Base-by-base conservation (phyloP, 164 flowering plant genomes). In the Magnolia kwangsiensis region DNA sequence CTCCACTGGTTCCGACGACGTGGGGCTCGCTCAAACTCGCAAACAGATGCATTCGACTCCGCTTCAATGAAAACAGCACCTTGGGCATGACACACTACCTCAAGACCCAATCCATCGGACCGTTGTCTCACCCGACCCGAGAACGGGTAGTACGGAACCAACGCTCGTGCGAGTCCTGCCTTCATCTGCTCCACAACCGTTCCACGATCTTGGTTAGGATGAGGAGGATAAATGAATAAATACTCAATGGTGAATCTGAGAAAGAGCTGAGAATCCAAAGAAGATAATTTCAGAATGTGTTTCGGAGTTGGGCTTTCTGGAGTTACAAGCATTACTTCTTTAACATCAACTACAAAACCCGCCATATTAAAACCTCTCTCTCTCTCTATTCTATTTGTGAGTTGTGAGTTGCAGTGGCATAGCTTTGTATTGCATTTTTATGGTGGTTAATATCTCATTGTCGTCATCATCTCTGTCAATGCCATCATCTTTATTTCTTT, bases 231-330 rank as follows among this genome's bases (percentile, higher is more conserved):
- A 66, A 90, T 78, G 14, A 90, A 74, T 59, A 90, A 85, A 70
- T 90, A 92, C 58, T 92, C 96, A 16, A 90, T 82, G 70, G 91
- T 85, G 85, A 89, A 92, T 16, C 96, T 91, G 4, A 90, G 83
- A 81, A 92, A 92, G 78, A 84, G 90, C 80, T 92, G 94, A 49
- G 96, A 92, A 64, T 92, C 96, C 11, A 92, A 73, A 1, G 94
- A 78, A 0, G 96, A 92, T 72, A 92, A 94, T 1, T 74, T 8
- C 51, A 92, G 91, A 13, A 80, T 69, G 1, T 76, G 79, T 3
- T 80, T 63, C 8, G 94, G 96, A n/a, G 96, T 92, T 27, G 88
- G 88, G 19, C 85, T 85, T 0, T 87, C 80, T 3, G 96, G 96
- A 2, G 83, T 67, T 29, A 92, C 78, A 8, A 90, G 31, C 0